Evolutionary conservation across 2,329 filamentous ascomycete genomes (phyloP).

Genomic region (Botrytis medusae): DNA sequence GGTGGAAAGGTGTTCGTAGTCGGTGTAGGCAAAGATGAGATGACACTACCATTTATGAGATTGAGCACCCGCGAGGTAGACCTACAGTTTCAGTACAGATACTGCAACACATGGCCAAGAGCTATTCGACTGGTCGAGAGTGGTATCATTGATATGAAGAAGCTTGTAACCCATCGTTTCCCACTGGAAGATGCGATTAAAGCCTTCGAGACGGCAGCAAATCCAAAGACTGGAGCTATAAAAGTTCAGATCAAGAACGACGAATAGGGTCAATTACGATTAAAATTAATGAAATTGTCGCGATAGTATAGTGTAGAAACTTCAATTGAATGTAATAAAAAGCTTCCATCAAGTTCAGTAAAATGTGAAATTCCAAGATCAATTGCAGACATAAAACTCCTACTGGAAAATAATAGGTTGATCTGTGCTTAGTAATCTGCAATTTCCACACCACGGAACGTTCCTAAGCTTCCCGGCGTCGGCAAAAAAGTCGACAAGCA

Average conservation of each 20-base stretch:
- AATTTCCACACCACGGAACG: conserved; percentile 16
- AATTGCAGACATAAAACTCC: background rate
- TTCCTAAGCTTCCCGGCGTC: conserved; percentile 30
- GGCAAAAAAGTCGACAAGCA: conserved; percentile 31
- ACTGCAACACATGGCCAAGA: conserved; percentile 93
- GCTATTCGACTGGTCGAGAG: conserved; percentile 86
- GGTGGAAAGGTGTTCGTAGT: conserved; percentile 97
- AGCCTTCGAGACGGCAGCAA: conserved; percentile 84
- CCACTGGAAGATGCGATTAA: conserved; percentile 81
- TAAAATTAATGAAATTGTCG: conserved; percentile 11
- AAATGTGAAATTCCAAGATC: background rate
- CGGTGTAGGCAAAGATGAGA: conserved; percentile 92
- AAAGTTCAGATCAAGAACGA: conserved; percentile 89
- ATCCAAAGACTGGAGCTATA: conserved; percentile 91
- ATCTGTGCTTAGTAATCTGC: conserved; percentile 19
- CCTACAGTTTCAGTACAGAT: conserved; percentile 94
- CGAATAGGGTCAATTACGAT: conserved; percentile 15
- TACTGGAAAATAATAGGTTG: background rate
- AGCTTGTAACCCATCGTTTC: conserved; percentile 86
- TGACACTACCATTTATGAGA: conserved; percentile 94
- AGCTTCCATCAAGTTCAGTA: background rate
- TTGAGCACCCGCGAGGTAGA: conserved; percentile 89
- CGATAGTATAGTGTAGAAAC: conserved; percentile 25
- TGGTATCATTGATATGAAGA: conserved; percentile 77
- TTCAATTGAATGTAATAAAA: conserved; percentile 12